Percentiles rank a stretch among this genome's conserved stretches.
These are phyloP conservation scores for Combretum micranthum DNA, from an alignment of 345 rosid species.

Conservation along the genomic window DNA sequence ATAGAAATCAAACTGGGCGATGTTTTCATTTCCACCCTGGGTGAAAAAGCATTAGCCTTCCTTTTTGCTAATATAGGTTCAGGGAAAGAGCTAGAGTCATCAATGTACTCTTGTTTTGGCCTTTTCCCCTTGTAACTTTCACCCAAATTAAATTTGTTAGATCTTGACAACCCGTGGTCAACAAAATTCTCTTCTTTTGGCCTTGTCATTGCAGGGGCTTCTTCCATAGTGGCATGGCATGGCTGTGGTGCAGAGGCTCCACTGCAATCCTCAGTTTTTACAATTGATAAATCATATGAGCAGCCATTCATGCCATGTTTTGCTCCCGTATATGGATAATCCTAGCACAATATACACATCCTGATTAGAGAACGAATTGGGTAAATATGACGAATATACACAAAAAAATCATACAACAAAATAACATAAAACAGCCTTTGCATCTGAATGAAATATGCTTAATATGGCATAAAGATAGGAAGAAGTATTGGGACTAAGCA, in stretches of 20 bases:
- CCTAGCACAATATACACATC: slow-evolving; percentile 5
- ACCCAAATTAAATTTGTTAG: slow-evolving; percentile 10
- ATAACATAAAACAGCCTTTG: too few species aligned
- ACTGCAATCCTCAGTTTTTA: slow-evolving; percentile 34
- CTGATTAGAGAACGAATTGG: too few species aligned
- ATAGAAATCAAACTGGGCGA: slow-evolving; percentile 33
- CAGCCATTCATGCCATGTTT: slow-evolving; percentile 14
- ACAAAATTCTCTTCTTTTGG: slow-evolving; percentile 48
- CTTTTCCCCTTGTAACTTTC: slow-evolving; percentile 46
- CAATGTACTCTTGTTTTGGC: slow-evolving; percentile 44
- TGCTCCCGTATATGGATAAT: slow-evolving; percentile 16
- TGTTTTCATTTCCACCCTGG: slow-evolving; percentile 18
- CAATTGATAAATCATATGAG: slow-evolving; percentile 20
- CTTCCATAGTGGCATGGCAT: slow-evolving; percentile 17
- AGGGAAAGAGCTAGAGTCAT: slow-evolving; percentile 32
- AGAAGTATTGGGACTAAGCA: too few species aligned
- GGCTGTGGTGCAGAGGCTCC: slow-evolving; percentile 16
- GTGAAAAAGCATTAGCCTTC: slow-evolving; percentile 22
- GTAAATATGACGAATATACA: too few species aligned
- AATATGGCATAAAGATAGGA: too few species aligned
- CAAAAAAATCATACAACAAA: too few species aligned
- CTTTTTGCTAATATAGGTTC: slow-evolving; percentile 42
- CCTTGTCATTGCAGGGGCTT: slow-evolving; percentile 51
- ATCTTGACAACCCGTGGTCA: slow-evolving; percentile 18
- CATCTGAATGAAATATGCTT: too few species aligned